Evolutionary conservation across 2,329 filamentous ascomycete genomes (phyloP), one percentile per base, ranked within the genome.

Genomic region (Pseudogymnoascus sp.): DNA sequence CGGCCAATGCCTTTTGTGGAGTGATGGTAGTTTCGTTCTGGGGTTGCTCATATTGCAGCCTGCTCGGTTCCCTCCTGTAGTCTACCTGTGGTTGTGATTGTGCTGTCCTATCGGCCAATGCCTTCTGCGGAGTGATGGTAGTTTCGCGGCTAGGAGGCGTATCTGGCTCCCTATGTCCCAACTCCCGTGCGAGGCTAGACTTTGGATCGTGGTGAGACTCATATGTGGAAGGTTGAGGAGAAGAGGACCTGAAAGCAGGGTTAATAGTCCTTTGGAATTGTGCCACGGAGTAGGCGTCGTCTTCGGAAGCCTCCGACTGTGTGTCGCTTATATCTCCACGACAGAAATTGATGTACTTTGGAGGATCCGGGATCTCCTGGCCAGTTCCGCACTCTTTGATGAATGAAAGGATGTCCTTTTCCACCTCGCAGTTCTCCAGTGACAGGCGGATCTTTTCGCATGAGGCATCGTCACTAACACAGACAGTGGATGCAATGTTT

Each of bases 261-360:
- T 99, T 99, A 77, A 97, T 96, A 63, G 89, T 93, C 65, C 95
- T 84, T 65, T 93, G 91, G 71, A 97, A 99, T 72, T 99, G 93
- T 3, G 96, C 96, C 11, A 99, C 91, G 0, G 92, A 96, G 73
- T 96, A 99, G 69, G 83, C 87, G 4, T 93, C 91, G 67, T 96
- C 93, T 21, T 96, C 92, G 0, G 90, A 93, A 10, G 83, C 80
- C 67, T 95, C 91, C 1, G 93, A 97, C 68, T 87, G 86, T 38
- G 85, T 87, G 69, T 99, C 95, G 63, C 87, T 82, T 53, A 88
- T 77, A 74, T 96, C 93, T 15, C 93, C 95, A 10, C 95, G 88
- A 74, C 91, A 96, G 76, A 97, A 99, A 79, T 99, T 97, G 84
- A 99, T 97, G 75, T 97, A 99, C 75, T 92, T 97, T 47, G 95